These are phyloP conservation scores for Blastobotrys terrestris DNA, from an alignment of 805 yeast species.

Conservation along the genomic window DNA sequence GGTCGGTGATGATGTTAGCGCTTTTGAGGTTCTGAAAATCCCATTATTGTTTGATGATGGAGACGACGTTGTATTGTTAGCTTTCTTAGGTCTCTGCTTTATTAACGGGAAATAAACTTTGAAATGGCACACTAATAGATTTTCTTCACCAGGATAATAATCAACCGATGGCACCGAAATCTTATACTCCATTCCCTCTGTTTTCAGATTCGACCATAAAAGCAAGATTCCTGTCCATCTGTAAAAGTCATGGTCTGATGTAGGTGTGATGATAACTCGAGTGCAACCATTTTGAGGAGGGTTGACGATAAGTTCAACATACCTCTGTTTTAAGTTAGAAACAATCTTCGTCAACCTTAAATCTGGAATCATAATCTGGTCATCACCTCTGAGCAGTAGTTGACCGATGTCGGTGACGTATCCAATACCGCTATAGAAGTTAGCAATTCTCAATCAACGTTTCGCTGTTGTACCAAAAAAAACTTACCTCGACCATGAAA, in stretches of 20 bases:
- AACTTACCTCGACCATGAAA: conserved; percentile 8
- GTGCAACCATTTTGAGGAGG: conserved; percentile 11
- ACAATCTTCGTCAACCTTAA: conserved; percentile 15
- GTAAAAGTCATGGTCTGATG: conserved; percentile 17
- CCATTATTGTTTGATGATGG: not conserved
- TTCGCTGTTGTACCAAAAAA: no score
- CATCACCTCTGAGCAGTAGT: conserved; percentile 6
- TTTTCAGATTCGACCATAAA: conserved; percentile 18
- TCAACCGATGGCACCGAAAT: conserved; percentile 9
- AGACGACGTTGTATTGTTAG: not conserved
- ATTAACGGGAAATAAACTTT: conserved; percentile 16
- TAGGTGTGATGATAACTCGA: conserved; percentile 14
- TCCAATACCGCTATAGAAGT: conserved; percentile 11
- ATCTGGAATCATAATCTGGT: conserved; percentile 12
- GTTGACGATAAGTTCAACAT: conserved; percentile 16
- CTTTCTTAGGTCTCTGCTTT: conserved; percentile 2
- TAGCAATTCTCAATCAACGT: not conserved
- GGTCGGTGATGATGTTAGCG: not conserved
- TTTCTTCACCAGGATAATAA: conserved; percentile 5
- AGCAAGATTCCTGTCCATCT: conserved; percentile 16
- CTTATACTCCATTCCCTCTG: conserved; percentile 16
- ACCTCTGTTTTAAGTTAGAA: conserved; percentile 12
- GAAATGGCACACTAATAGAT: conserved; percentile 16
- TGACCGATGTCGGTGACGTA: conserved; percentile 7
- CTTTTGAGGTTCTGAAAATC: not conserved